Conservation (phyloP, 257 asterid species). For the Oldenlandia corymbosa region DNA sequence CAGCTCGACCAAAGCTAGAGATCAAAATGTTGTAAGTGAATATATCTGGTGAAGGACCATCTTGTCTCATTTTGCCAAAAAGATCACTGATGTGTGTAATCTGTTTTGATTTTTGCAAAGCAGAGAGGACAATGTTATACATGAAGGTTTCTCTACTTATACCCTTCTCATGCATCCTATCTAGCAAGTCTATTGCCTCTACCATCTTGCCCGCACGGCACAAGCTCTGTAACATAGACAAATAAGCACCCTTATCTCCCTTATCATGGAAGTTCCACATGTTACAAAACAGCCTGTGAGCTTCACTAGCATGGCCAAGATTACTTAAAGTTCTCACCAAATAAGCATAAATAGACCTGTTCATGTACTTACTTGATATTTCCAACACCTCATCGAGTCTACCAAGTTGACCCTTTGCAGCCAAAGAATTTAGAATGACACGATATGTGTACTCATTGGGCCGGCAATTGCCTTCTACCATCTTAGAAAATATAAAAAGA, state of each 20-base stretch:
- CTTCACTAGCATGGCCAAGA: slow-evolving; percentile 80
- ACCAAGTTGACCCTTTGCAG: slow-evolving; percentile 69
- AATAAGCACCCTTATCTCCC: slow-evolving; percentile 84
- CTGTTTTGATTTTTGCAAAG: slow-evolving; percentile 70
- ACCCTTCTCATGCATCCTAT: slow-evolving; percentile 77
- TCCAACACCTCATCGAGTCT: slow-evolving; percentile 77
- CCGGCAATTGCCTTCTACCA: slow-evolving; percentile 79
- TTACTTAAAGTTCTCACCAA: slow-evolving; percentile 71
- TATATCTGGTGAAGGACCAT: slow-evolving; percentile 71
- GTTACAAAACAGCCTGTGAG: slow-evolving; percentile 81
- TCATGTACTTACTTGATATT: slow-evolving; percentile 67
- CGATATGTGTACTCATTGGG: slow-evolving; percentile 89
- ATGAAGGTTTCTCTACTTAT: slow-evolving; percentile 63
- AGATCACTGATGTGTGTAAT: slow-evolving; percentile 60
- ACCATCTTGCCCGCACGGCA: slow-evolving; percentile 62
- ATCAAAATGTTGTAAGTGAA: slow-evolving; percentile 86
- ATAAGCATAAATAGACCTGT: slow-evolving; percentile 72
- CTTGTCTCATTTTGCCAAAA: slow-evolving; percentile 69
- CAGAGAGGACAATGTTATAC: slow-evolving; percentile 76
- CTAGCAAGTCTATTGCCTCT: slow-evolving; percentile 81
- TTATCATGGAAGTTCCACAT: slow-evolving; percentile 89
- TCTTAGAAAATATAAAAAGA: slow-evolving; percentile 63
- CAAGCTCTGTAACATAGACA: slow-evolving; percentile 78
- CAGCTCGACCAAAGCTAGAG: slow-evolving; percentile 76
- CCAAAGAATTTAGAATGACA: slow-evolving; percentile 60